Percentiles rank a stretch among this genome's conserved stretches.
Conservation (phyloP, 2,329 filamentous ascomycete genomes). For the Cladophialophora bantiana region DNA sequence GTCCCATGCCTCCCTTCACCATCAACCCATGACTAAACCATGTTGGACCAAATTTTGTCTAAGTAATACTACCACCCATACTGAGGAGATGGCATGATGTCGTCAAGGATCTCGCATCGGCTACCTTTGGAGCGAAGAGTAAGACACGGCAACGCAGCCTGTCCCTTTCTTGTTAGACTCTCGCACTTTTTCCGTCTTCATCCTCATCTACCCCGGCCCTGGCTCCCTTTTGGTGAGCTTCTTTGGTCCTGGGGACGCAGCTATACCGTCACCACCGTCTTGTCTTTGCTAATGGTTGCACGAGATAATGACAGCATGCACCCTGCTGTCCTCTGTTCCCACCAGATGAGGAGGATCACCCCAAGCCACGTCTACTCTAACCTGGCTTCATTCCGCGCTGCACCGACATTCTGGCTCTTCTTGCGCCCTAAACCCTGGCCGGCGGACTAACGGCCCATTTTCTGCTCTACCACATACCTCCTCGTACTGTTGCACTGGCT, state of each 20-base stretch:
- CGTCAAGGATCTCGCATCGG: conserved; percentile 33
- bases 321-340: conserved; percentile 13
- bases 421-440: background rate
- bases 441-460: background rate
- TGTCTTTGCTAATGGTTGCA: conserved; percentile 22
- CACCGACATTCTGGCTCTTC: conserved; percentile 1
- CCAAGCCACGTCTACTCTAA: conserved; percentile 24
- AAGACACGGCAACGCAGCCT: conserved; percentile 19
- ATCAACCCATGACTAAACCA: conserved; percentile 6
- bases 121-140: conserved; percentile 10
- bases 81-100: conserved; percentile 10
- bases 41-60: background rate
- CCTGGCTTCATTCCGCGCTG: conserved; percentile 9
- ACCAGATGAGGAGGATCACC: background rate
- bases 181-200: conserved; percentile 12
- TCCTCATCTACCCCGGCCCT: conserved; percentile 2
- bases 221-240: conserved; percentile 19
- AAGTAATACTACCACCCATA: background rate
- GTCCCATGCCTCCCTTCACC: background rate
- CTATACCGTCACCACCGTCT: background rate
- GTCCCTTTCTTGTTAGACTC: conserved; percentile 11
- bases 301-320: conserved; percentile 32
- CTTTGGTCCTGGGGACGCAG: conserved; percentile 12
- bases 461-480: background rate
- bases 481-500: background rate